Evolutionary conservation across 2,329 filamentous ascomycete genomes (phyloP).

Genomic region (Colletotrichum costaricense): DNA sequence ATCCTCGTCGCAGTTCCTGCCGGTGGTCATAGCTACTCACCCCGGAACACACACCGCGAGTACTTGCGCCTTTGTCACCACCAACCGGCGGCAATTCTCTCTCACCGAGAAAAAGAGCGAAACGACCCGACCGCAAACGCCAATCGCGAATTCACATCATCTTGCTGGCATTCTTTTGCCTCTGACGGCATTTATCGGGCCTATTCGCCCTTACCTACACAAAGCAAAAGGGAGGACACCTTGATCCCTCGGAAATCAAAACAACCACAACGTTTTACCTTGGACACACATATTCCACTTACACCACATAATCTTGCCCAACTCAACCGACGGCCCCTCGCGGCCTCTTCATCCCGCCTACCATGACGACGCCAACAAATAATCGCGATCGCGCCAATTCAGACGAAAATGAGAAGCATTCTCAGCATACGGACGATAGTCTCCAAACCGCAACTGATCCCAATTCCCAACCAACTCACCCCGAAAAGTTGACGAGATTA

Average conservation of each 20-base stretch:
- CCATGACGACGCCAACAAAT: slow-evolving; percentile 17
- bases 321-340: neutral
- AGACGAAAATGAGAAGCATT: slow-evolving; percentile 39
- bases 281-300: neutral
- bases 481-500: slow-evolving; percentile 10
- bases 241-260: neutral
- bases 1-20: neutral
- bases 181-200: neutral
- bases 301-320: neutral
- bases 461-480: slow-evolving; percentile 11
- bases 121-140: neutral
- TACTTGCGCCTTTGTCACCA: neutral
- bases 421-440: slow-evolving; percentile 32
- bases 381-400: slow-evolving; percentile 21
- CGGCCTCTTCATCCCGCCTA: neutral
- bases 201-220: neutral
- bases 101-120: slow-evolving; percentile 24
- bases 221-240: neutral
- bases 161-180: neutral
- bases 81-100: neutral
- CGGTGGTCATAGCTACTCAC: neutral
- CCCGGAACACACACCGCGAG: neutral
- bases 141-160: neutral
- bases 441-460: slow-evolving; percentile 32
- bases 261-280: neutral